Evolutionary conservation across 176 grass and related monocot species (phyloP), one percentile per base, ranked within the genome.

Genomic region (Aegilops speltoides): DNA sequence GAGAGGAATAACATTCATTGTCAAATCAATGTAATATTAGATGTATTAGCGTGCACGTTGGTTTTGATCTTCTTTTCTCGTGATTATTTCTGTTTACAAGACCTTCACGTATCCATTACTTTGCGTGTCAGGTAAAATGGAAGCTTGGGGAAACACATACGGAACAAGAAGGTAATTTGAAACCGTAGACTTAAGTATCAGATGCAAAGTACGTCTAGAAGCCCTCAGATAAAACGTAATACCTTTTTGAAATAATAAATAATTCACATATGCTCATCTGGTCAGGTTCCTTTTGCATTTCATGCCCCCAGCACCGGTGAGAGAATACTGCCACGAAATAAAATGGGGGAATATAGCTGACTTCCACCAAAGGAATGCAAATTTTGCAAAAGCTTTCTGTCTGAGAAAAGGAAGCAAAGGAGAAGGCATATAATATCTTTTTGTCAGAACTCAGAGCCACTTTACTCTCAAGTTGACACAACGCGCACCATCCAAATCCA

Each of bases 321-420:
- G 31, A 66, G 40, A 79, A 41, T 90, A 84, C 29, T 4, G 57
- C 43, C 79, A 33, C 41, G 17, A 26, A 83, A 80, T 67, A 74
- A 74, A 86, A 72, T 73, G 56, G 32, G 40, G 36, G 81, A 91
- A 87, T 80, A 74, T 87, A 57, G 64, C 48, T 87, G 76, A 87
- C 80, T 84, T 76, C 68, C 71, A 87, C 75, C 80, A 80, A 46
- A 46, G 43, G 43, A 46, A 46, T 33, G 68, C 68, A 91, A 81
- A 60, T 62, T 87, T 87, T 91, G 81, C 67, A 80, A 91, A 91
- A 91, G 81, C 76, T 87, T 91, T 84, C 85, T 90, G 85, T 91
- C 85, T 62, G 80, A 87, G 81, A 84, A 68, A 84, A 80, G 85
- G 89, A 84, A 72, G 85, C 85, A 87, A 80, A 76, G 22, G 32